phyloP scores from a whole-genome alignment of 331 rosid genomes.

The Phaseolus coccineus region DNA sequence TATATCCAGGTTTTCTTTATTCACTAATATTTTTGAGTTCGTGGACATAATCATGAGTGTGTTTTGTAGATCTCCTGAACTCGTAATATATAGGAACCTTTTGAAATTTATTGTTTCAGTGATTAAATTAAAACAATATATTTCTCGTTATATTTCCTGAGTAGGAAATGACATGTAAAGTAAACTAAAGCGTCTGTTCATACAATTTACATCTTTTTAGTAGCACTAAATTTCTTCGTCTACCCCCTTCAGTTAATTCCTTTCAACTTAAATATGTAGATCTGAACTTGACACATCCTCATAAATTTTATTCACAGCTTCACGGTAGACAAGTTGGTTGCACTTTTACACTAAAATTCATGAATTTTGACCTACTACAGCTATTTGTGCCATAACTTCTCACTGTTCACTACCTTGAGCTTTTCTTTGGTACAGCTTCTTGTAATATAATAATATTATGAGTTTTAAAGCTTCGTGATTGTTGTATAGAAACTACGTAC shows the following conservation, averaged over 20 bases:
- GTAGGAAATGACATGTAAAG: constrained; percentile 19
- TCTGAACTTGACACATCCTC: constrained; percentile 33
- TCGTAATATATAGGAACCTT: neutral
- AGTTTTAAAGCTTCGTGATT: constrained; percentile 40
- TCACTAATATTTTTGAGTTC: constrained; percentile 5
- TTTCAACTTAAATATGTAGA: constrained; percentile 24
- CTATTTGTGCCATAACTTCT: constrained; percentile 29
- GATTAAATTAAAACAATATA: constrained; percentile 18
- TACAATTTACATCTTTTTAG: constrained; percentile 13
- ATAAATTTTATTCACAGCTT: constrained; percentile 24
- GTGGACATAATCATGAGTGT: constrained; percentile 7
- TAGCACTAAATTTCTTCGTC: constrained; percentile 4
- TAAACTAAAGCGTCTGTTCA: neutral
- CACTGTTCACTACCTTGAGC: constrained; percentile 1
- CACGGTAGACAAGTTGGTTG: constrained; percentile 42
- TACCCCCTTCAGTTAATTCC: constrained; percentile 41
- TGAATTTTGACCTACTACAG: constrained; percentile 45
- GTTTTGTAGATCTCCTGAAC: constrained; percentile 3
- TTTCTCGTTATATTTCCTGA: constrained; percentile 6
- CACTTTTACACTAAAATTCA: constrained; percentile 45
- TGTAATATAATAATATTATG: constrained; percentile 27
- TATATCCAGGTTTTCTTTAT: neutral
- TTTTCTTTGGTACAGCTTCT: neutral
- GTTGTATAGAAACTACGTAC: constrained; percentile 41
- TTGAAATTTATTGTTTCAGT: constrained; percentile 1